Base-by-base conservation (phyloP, 139 green algal species). In the Ettlia oleoabundans region DNA sequence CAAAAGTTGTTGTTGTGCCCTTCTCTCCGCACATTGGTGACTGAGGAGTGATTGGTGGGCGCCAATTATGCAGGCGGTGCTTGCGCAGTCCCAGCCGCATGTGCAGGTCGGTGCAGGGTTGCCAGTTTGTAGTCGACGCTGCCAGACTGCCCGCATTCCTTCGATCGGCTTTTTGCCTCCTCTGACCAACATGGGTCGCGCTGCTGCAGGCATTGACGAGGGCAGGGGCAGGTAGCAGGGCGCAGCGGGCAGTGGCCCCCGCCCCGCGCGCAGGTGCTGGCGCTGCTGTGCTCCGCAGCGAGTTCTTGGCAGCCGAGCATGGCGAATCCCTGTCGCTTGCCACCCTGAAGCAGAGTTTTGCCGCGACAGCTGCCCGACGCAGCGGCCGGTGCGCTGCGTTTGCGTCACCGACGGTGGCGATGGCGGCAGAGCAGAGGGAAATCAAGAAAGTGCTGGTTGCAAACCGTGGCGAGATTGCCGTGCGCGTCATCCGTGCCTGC, bases 381-480 rank as follows among this genome's bases (percentile, higher is more conserved):
- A 61, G 37, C 28, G 28, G 37, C 37, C 70, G 81, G 52, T 21
- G 47, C 43, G 24, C 38, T 24, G 35, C 43, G 19, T 8, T 47
- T 15, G 41, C 40, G 0, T 37, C 42, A 2, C 6, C 47, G 26
- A 53, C 55, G 6, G 52, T 47, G 26, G 53, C 55, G 18, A 22
- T 28, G 24, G 30, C 51, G 47, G 35, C 40, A 40, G 7, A 70
- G 51, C 53, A 85, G 53, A 47, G 28, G 19, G 53, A 72, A 28
- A 86, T 89, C 51, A 87, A 81, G 38, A 89, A 98, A 86, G 94
- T 98, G 0, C 90, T 98, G 41, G 92, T 98, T 47, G 95, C 94
- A 55, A 98, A 98, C 87, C 86, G 95, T 35, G 95, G 95, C 24
- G 95, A 98, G 86, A 98, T 98, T 86, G 95, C 95, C 6, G 94